Base-by-base conservation (phyloP, 108 stramenopile species). In the Aurantiochytrium sp. region DNA sequence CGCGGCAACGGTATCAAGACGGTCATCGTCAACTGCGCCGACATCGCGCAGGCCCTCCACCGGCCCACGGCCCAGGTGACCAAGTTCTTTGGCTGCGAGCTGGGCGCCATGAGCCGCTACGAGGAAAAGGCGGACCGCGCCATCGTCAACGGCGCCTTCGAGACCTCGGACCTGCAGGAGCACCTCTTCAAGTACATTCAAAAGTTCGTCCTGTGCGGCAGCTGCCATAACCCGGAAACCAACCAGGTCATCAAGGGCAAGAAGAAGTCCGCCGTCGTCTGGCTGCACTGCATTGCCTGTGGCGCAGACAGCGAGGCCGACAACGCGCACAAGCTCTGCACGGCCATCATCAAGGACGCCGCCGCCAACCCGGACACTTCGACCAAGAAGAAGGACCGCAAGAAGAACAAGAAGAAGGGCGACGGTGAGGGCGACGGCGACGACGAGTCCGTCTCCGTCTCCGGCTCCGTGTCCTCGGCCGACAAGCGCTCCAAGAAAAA, bases 1-100 rank as follows among this genome's bases (percentile, higher is more conserved):
- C 93, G 97, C 73, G 99, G 99, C 85, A 99, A 99, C 89, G 99
- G 99, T 45, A 99, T 98, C 93, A 98, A 98, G 90, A 99, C 99
- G 34, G 96, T 94, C 42, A 93, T 99, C 90, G 93, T 95, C 54
- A 99, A 99, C 96, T 95, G 98, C 68, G 89, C 92, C 42, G 97
- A 97, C 34, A 92, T 99, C 4, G 97, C 94, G 4, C 39, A 89
- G 22, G 86, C 94, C 52, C 90, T 98, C 68, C 95, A 98, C 87
- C 97, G 98, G 69, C 87, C 92, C 85, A 94, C 98, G n/a, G 65
- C 89, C 32, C 92, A 93, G 90, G 90, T 92, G 8, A 89, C 89
- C 90, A 91, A 85, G 92, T 98, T 97, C 92, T 98, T 99, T 89
- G 99, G 99, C 68, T 96, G 95, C 85, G 99, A 99, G 90, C 88